phyloP scores from a whole-genome alignment of 257 asterid genomes.

The Solanum peruvianum region DNA sequence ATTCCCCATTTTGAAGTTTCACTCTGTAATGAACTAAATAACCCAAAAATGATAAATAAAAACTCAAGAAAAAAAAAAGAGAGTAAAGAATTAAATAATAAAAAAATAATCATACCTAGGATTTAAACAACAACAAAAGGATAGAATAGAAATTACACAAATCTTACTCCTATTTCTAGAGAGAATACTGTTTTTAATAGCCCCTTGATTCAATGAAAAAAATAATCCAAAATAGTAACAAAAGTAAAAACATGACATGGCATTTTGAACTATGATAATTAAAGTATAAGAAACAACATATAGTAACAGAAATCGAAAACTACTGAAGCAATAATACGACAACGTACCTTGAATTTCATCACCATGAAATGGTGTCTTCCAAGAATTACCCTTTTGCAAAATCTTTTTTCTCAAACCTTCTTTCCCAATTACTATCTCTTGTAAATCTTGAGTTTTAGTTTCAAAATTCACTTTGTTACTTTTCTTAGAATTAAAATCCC shows the following conservation, averaged over 20 bases:
- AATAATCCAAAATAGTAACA: neutral
- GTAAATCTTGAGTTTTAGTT: neutral
- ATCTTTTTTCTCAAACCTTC: slow-evolving; percentile 31
- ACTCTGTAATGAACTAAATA: slow-evolving; percentile 44
- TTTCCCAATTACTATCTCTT: slow-evolving; percentile 13
- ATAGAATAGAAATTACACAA: fast-evolving
- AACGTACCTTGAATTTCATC: slow-evolving; percentile 49
- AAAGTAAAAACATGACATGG: too few species aligned
- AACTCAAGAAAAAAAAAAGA: neutral
- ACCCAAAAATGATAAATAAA: neutral
- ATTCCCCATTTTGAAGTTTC: slow-evolving; percentile 27
- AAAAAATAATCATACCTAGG: neutral
- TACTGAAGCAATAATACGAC: neutral
- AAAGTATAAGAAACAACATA: neutral
- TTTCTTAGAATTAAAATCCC: neutral
- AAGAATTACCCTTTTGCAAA: slow-evolving; percentile 30
- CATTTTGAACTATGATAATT: too few species aligned
- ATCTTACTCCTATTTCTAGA: neutral
- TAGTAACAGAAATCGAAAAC: neutral
- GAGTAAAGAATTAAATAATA: neutral
- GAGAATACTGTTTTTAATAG: fast-evolving
- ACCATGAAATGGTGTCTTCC: slow-evolving; percentile 57
- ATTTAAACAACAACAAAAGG: slow-evolving; percentile 10
- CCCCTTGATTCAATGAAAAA: fast-evolving
- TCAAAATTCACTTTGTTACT: neutral